Evolutionary conservation across 192 early-diverging fungal genomes (phyloP).

Genomic region (Podila epigama): DNA sequence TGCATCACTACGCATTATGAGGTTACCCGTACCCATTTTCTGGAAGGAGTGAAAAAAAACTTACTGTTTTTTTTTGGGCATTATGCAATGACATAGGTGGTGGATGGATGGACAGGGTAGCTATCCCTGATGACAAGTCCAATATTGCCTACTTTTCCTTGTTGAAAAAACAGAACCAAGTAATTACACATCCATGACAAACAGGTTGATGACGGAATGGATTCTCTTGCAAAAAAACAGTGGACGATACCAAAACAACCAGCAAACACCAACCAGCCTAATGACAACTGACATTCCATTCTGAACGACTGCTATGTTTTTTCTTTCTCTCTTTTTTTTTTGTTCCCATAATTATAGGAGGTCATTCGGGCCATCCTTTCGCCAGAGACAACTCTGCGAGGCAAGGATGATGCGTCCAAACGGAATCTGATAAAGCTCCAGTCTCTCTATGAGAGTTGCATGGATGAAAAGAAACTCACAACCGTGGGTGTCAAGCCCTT

Average conservation of each 20-base stretch:
- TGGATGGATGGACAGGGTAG: conserved; percentile 58
- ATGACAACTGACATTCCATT: background rate
- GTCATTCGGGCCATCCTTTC: conserved; percentile 58
- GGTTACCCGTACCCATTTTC: too few relatives aligned
- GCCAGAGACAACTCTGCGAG: conserved; percentile 24
- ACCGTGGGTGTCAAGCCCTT: conserved; percentile 51
- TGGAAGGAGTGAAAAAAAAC: too few relatives aligned
- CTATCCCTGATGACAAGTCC: conserved; percentile 69
- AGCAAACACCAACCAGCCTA: background rate
- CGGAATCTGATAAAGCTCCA: conserved; percentile 65
- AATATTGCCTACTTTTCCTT: conserved; percentile 51
- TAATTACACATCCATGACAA: conserved; percentile 3
- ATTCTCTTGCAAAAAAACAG: background rate
- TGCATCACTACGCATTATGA: too few relatives aligned
- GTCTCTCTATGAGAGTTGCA: conserved; percentile 62
- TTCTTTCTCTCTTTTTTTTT: conserved; percentile 4
- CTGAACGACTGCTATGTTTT: too few relatives aligned
- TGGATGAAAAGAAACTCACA: conserved; percentile 52
- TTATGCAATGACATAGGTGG: conserved; percentile 49
- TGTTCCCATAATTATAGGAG: conserved; percentile 27
- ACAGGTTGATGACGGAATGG: too few relatives aligned
- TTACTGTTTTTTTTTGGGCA: background rate
- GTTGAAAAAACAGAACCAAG: conserved; percentile 56
- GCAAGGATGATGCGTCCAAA: conserved; percentile 51
- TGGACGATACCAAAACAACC: background rate